Percentiles rank a stretch among this genome's conserved stretches.
These are phyloP conservation scores for Nicotiana tabacum DNA, from an alignment of 257 asterid species.

Conservation along the genomic window DNA sequence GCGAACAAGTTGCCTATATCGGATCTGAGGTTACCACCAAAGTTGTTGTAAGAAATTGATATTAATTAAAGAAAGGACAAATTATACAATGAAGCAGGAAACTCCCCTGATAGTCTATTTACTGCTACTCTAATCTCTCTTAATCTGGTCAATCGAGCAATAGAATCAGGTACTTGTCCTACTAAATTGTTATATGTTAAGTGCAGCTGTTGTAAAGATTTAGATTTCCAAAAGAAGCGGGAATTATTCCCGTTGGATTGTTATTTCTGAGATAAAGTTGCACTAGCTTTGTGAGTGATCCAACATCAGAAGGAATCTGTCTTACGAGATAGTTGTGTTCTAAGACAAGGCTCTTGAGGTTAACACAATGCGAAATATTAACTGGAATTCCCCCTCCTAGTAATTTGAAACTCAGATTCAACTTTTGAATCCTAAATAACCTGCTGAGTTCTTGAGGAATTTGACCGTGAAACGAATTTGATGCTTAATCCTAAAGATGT, in stretches of 20 bases:
- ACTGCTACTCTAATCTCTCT: conserved; percentile 17
- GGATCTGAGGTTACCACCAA: conserved; percentile 28
- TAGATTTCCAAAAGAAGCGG: conserved; percentile 43
- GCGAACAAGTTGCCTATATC: conserved; percentile 33
- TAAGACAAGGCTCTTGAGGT: conserved; percentile 22
- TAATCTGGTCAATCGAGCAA: conserved; percentile 20
- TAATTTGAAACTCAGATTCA: conserved; percentile 31
- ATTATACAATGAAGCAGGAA: conserved; percentile 33
- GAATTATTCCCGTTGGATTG: conserved; percentile 40
- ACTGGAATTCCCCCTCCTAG: conserved; percentile 29
- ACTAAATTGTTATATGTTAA: conserved; percentile 31
- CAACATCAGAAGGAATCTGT: conserved; percentile 14
- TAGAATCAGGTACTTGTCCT: conserved; percentile 27
- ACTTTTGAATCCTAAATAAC: conserved; percentile 25
- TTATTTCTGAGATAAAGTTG: conserved; percentile 31
- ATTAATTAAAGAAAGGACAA: conserved; percentile 28
- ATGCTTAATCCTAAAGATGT: conserved; percentile 13
- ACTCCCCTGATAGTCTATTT: conserved; percentile 28
- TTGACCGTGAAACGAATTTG: conserved; percentile 28
- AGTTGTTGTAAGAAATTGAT: conserved; percentile 26
- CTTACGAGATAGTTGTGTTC: conserved; percentile 29
- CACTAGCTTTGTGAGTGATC: conserved; percentile 12
- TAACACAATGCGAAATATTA: conserved; percentile 21
- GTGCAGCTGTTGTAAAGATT: conserved; percentile 24
- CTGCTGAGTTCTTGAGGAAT: conserved; percentile 33